Evolutionary conservation across 495 filamentous ascomycete species (phyloP), one percentile per base, ranked within the genome.

Genomic region (Astrocystis sublimbata): DNA sequence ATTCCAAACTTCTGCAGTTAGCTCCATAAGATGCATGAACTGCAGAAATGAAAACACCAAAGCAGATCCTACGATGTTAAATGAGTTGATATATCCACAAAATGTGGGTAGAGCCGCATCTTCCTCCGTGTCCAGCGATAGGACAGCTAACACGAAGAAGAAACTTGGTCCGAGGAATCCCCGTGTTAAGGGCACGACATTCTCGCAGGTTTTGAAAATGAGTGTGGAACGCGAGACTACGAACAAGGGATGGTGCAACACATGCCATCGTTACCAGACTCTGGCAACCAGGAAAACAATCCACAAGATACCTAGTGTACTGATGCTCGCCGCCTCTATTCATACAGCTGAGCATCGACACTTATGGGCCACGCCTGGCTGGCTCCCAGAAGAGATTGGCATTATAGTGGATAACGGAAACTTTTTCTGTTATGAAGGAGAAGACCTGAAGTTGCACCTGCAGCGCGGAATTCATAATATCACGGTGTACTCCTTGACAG

Each of bases 361-460:
- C 45, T 75, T 94, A 21, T 98, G 94, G 96, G 80, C 88, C 6
- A 90, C 86, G 24, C 92, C 90, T 5, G 90, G 88, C 10, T 98
- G 93, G 90, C 79, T 98, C 15, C 94, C 94, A 0, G 89, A 92
- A 65, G 91, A 96, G 67, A 90, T 98, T 65, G 94, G 96, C 4
- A 82, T 98, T 65, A 85, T 92, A 8, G 83, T 96, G 26, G 89
- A 93, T 26, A 83, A 84, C 28, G 89, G 88, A 8, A 88, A 94
- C 66, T 86, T 97, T 54, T 89, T 89, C 75, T 96, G 93, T 72
- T 96, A 87, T 62, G 92, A 98, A 70, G 93, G 92, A 2, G 88
- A 93, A 51, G 92, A 96, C 65, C 67, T 93, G 35, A 87, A 89
- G 68, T 76, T 89, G 24, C 89, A 87, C 61, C 75, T 87, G 28